These are phyloP conservation scores for Venturia aucupariae DNA, from an alignment of 2,329 filamentous ascomycete species.

Conservation along the genomic window DNA sequence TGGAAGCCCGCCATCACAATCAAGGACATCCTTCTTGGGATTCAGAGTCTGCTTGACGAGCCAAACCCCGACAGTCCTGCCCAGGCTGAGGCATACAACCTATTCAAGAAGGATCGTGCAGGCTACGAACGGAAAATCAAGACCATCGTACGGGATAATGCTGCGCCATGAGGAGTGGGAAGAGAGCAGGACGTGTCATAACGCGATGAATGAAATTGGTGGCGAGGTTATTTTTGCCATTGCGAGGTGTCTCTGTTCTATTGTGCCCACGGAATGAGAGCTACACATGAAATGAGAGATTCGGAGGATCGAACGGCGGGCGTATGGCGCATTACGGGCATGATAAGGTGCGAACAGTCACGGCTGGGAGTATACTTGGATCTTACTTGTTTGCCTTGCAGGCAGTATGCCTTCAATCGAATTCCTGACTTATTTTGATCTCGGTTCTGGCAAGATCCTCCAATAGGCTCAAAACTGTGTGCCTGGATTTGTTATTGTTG, in stretches of 20 bases:
- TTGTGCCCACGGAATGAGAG: neutral
- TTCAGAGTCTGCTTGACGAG: constrained; percentile 91
- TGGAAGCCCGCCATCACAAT: constrained; percentile 99
- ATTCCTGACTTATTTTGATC: neutral
- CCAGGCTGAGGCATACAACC: constrained; percentile 93
- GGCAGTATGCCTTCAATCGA: neutral
- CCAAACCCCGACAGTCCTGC: constrained; percentile 95
- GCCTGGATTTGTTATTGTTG: neutral
- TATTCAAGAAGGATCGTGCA: constrained; percentile 80
- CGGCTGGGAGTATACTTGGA: neutral
- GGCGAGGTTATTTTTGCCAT: neutral
- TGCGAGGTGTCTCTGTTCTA: neutral
- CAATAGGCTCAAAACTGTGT: neutral
- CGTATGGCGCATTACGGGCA: neutral
- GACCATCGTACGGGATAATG: constrained; percentile 82
- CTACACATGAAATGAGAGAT: neutral
- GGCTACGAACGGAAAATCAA: constrained; percentile 87
- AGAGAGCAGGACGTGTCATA: neutral
- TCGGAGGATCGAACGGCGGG: neutral
- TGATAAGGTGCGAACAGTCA: neutral
- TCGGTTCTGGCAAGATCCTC: neutral
- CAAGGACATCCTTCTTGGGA: constrained; percentile 92
- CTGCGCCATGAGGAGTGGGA: constrained; percentile 47
- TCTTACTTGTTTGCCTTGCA: neutral
- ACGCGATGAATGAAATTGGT: neutral